Base-by-base conservation (phyloP, 495 filamentous ascomycete genomes). In the Beverwykella pulmonaria region DNA sequence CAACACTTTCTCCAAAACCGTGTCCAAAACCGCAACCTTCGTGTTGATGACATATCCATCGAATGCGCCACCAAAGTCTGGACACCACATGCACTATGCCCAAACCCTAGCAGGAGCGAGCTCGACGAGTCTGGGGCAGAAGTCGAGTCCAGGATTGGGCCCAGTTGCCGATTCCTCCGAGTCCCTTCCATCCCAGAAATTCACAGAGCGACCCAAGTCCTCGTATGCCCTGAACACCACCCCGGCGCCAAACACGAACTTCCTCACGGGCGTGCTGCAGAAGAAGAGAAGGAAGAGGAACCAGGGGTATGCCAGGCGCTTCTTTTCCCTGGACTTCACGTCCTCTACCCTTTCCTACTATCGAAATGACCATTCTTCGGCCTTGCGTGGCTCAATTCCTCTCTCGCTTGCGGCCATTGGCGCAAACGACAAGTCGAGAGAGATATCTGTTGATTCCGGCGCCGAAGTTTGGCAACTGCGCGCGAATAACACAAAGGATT, bases 381-480 rank as follows among this genome's bases (percentile, higher is more conserved):
- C 92, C 0, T 80, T 98, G 22, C 86, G 94, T 55, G 94, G 94
- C 15, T 91, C 95, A 23, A 95, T 98, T 60, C 94, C 94, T 4
- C 83, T 98, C 15, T 91, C 91, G 22, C 77, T 98, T 62, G 95
- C 94, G 19, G 94, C 91, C 1, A 89, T 98, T 29, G 89, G 91
- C 1, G 92, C 92, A 19, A 92, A 94, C 71, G 90, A 92, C 70
- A 86, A 87, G 71, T 84, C 89, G 47, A 84, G 92, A 53, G 92
- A 98, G 78, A 97, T 98, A 27, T 96, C 91, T 15, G 92, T 98
- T 53, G 94, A 98, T 72, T 98, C 95, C 0, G 94, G 94, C 0
- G 92, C 93, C 5, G 94, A 98, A 75, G 84, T 98, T 10, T 98
- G 94, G 94, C 94, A 97, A 80, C 81, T 98, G n/a, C 87, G 87